These are phyloP conservation scores for Inga laurina DNA, from an alignment of 306 rosid species.

Conservation along the genomic window DNA sequence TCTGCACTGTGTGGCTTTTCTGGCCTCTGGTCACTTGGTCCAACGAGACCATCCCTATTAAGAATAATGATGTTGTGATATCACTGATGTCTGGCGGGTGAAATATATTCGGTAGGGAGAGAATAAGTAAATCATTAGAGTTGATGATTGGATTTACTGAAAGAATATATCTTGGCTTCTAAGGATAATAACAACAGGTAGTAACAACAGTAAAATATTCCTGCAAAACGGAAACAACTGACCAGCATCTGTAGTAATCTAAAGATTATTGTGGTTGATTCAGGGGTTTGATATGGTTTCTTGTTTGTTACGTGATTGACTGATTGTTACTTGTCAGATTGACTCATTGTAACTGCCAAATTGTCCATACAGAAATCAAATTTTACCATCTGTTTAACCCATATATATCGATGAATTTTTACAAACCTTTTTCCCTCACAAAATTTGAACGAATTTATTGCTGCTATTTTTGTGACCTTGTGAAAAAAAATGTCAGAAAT, in stretches of 20 bases:
- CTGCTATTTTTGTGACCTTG: slow-evolving; percentile 16
- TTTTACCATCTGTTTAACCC: neutral
- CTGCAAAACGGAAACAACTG: neutral
- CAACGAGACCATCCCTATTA: neutral
- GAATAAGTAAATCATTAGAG: neutral
- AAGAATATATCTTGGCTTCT: neutral
- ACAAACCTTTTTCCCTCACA: neutral
- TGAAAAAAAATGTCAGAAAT: slow-evolving; percentile 50
- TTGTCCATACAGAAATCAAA: slow-evolving; percentile 14
- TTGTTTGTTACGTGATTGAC: slow-evolving; percentile 13
- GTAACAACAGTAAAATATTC: neutral
- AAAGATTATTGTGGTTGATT: neutral
- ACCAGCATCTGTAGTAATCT: neutral
- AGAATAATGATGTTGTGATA: neutral
- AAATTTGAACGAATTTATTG: slow-evolving; percentile 6
- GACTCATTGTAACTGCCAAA: slow-evolving; percentile 4
- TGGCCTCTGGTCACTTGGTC: slow-evolving; percentile 20
- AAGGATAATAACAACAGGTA: neutral
- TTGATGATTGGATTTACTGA: neutral
- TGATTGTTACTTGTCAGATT: neutral
- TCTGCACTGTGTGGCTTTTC: slow-evolving; percentile 2
- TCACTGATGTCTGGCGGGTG: neutral
- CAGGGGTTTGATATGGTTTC: neutral
- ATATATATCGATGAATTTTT: neutral
- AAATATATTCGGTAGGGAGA: neutral